Conservation (phyloP, 495 filamentous ascomycete species). For the Penicillium salamii region DNA sequence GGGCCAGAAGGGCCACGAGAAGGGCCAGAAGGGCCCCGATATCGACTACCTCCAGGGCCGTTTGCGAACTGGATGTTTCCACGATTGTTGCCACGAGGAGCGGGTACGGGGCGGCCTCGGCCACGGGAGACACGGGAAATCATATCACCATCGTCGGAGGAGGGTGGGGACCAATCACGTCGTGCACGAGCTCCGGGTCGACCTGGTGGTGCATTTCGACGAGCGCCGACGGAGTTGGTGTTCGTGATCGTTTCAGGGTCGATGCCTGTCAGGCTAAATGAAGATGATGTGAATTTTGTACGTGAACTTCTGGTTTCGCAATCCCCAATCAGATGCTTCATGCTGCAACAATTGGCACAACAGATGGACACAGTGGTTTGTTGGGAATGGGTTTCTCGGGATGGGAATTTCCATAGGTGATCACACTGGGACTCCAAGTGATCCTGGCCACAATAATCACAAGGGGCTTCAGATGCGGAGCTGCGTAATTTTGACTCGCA, state of each 20-base stretch:
- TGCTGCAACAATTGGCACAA: slow-evolving; percentile 48
- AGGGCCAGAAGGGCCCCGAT: not conserved
- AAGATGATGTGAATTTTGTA: slow-evolving; percentile 22
- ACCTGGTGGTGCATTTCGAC: not conserved
- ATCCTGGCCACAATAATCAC: slow-evolving; percentile 43
- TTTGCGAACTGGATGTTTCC: slow-evolving; percentile 1
- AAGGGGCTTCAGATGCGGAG: slow-evolving; percentile 37
- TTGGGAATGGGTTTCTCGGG: slow-evolving; percentile 15
- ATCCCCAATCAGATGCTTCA: slow-evolving; percentile 46
- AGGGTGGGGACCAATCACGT: slow-evolving; percentile 11
- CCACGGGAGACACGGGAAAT: slow-evolving; percentile 11
- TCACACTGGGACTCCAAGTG: slow-evolving; percentile 47
- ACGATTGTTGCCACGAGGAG: not conserved
- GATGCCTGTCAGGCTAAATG: slow-evolving; percentile 35
- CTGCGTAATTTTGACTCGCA: slow-evolving; percentile 41
- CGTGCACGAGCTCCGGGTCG: not conserved
- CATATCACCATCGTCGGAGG: slow-evolving; percentile 31
- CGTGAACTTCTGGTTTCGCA: slow-evolving; percentile 31
- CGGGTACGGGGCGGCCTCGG: slow-evolving; percentile 2
- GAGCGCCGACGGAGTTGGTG: slow-evolving; percentile 25
- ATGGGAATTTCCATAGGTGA: slow-evolving; percentile 36
- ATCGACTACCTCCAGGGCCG: not conserved
- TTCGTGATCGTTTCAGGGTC: slow-evolving; percentile 36
- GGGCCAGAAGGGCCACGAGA: not conserved
- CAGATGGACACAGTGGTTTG: slow-evolving; percentile 40